These are phyloP conservation scores for Saccharomycopsis guyanensis DNA, from an alignment of 805 yeast genomes.

Conservation along the genomic window DNA sequence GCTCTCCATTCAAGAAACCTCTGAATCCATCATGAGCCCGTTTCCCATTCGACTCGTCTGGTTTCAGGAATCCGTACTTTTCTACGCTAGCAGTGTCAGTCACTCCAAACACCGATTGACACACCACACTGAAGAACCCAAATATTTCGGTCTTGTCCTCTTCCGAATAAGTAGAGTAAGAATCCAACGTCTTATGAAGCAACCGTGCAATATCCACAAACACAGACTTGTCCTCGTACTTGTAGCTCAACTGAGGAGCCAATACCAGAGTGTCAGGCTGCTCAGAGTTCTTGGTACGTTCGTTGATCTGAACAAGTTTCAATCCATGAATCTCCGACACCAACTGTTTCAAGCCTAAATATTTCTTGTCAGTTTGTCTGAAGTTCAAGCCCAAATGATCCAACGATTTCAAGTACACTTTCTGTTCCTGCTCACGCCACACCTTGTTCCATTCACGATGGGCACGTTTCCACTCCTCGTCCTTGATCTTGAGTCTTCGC, in stretches of 20 bases:
- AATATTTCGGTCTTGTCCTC: conserved; percentile 2
- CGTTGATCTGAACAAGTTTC: conserved; percentile 50
- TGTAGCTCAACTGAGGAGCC: conserved; percentile 53
- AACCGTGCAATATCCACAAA: conserved; percentile 68
- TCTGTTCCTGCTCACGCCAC: conserved; percentile 98
- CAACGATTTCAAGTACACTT: conserved; percentile 83
- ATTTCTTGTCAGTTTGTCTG: conserved; percentile 91
- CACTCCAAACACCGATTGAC: conserved; percentile 4
- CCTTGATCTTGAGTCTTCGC: conserved; percentile 91
- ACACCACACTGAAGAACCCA: conserved; percentile 3
- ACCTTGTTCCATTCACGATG: conserved; percentile 99
- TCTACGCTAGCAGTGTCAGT: neutral
- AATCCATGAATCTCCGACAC: conserved; percentile 88
- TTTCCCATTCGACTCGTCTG: conserved; percentile 8
- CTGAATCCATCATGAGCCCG: neutral
- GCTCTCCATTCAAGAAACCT: conserved; percentile 24
- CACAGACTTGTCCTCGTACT: conserved; percentile 57
- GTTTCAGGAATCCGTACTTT: conserved; percentile 16
- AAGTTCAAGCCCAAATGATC: conserved; percentile 95
- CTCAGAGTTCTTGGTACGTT: conserved; percentile 27
- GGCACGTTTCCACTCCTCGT: conserved; percentile 98
- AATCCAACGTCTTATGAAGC: conserved; percentile 49
- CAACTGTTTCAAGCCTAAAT: conserved; percentile 79
- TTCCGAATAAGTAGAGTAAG: conserved; percentile 13
- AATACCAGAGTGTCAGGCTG: conserved; percentile 63